Percentiles rank a stretch among this genome's conserved stretches.
These are phyloP conservation scores for Syzygium grande DNA, from an alignment of 345 rosid species.

Conservation along the genomic window DNA sequence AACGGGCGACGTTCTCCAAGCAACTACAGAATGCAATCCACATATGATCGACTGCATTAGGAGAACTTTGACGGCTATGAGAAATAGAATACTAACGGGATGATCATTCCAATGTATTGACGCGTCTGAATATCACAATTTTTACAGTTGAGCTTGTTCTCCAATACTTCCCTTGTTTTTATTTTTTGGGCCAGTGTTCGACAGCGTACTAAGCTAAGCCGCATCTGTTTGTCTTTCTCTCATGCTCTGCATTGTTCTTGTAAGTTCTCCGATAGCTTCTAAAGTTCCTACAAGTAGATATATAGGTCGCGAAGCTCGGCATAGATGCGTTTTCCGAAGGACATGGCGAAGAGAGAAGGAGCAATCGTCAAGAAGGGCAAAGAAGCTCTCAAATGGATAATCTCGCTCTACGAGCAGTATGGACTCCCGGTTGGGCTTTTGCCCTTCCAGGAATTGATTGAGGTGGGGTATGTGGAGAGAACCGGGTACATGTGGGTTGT, in stretches of 20 bases:
- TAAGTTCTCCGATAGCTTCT: neutral
- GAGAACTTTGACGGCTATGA: neutral
- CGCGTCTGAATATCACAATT: neutral
- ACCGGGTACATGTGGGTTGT: conserved; percentile 5
- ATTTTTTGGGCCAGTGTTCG: neutral
- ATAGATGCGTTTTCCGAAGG: neutral
- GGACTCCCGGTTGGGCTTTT: conserved; percentile 6
- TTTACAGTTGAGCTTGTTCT: neutral
- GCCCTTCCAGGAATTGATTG: neutral
- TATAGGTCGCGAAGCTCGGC: neutral
- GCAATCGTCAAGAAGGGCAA: conserved; percentile 1
- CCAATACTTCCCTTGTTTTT: neutral
- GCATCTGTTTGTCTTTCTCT: neutral
- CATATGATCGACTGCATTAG: neutral
- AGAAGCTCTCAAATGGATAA: neutral
- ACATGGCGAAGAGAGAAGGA: neutral
- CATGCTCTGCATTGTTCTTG: neutral
- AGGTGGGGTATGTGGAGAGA: neutral
- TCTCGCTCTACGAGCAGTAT: neutral
- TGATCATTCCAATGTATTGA: neutral
- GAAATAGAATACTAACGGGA: neutral
- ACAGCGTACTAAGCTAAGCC: neutral
- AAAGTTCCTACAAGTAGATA: neutral
- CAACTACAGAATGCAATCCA: neutral
- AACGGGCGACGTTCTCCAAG: neutral